These are phyloP conservation scores for Suhomyces choctaworum DNA, from an alignment of 1,139 yeast species.

Conservation along the genomic window DNA sequence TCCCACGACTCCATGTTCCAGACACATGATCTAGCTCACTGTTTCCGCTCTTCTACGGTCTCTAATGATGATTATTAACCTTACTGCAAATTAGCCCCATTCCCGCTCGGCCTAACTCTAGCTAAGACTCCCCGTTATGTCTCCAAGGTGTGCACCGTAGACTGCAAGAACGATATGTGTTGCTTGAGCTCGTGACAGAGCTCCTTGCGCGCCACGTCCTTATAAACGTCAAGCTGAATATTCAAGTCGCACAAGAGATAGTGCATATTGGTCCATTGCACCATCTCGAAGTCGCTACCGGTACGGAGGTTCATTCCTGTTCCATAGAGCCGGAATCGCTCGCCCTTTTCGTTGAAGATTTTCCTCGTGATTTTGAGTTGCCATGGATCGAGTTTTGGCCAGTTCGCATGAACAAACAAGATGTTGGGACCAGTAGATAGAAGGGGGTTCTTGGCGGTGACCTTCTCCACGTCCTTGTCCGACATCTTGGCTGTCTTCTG, in stretches of 20 bases:
- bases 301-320: constrained; percentile 51
- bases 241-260: constrained; percentile 56
- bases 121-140: neutral
- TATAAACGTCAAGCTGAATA: constrained; percentile 46
- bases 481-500: constrained; percentile 9
- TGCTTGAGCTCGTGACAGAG: constrained; percentile 50
- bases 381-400: constrained; percentile 65
- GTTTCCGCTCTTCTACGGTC: too few relatives aligned
- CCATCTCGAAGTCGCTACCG: constrained; percentile 60
- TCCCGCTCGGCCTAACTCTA: too few relatives aligned
- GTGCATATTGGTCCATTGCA: constrained; percentile 62
- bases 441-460: constrained; percentile 9
- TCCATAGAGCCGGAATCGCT: constrained; percentile 54
- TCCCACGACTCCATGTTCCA: too few relatives aligned
- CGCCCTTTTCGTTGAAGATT: constrained; percentile 44
- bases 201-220: constrained; percentile 42
- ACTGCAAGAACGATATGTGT: constrained; percentile 45
- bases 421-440: constrained; percentile 35
- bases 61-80: too few relatives aligned
- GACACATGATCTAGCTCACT: too few relatives aligned
- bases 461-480: constrained; percentile 14
- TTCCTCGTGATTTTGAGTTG: constrained; percentile 42
- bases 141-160: constrained; percentile 27
- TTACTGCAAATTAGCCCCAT: too few relatives aligned
- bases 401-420: constrained; percentile 65